Evolutionary conservation across 805 yeast genomes (phyloP), one percentile per base, ranked within the genome.

Genomic region (Ogataea pignaliae): DNA sequence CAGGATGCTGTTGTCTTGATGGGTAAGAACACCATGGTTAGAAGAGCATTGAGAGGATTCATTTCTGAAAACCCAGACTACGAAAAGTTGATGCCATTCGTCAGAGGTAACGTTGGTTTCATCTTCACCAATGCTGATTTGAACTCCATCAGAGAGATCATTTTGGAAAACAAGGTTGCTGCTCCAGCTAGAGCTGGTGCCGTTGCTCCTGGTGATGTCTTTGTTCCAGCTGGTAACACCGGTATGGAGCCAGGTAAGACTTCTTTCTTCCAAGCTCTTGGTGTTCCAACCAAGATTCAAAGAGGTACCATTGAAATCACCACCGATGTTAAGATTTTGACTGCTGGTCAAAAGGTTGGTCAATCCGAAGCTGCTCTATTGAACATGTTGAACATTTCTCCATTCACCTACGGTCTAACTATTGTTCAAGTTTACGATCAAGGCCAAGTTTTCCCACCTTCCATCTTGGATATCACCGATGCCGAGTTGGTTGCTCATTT

Each of bases 171-270:
- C 90, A 90, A 85, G 76, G 97, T 93, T 71, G 97, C 97, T 70
- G 99, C 99, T 68, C 99, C 99, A 76, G 99, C 99, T 68, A 90
- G 90, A 79, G 95, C 99, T 57, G 99, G 99, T 88, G 98, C 98
- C 69, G 70, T 88, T 70, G 97, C 99, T 67, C 98, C 98, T 73
- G 85, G 73, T 72, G 97, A 91, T 70, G 98, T 93, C 68, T 88
- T 83, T 85, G 85, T 93, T 62, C 95, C 95, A 71, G 98, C 98
- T 65, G 95, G 96, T 76, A 93, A 93, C 96, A 93, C 99, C 64
- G 97, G 98, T 86, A 90, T 93, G 96, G 99, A 93, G 81, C 99
- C 99, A 76, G 98, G 98, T 85, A 93, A 93, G 88, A 93, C 99
- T 69, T 93, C 99, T 71, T 93, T 93, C 95, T 93, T 93, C 98